Evolutionary conservation across 169 alveolate genomes (phyloP).

Genomic region (Eimeria falciformis): DNA sequence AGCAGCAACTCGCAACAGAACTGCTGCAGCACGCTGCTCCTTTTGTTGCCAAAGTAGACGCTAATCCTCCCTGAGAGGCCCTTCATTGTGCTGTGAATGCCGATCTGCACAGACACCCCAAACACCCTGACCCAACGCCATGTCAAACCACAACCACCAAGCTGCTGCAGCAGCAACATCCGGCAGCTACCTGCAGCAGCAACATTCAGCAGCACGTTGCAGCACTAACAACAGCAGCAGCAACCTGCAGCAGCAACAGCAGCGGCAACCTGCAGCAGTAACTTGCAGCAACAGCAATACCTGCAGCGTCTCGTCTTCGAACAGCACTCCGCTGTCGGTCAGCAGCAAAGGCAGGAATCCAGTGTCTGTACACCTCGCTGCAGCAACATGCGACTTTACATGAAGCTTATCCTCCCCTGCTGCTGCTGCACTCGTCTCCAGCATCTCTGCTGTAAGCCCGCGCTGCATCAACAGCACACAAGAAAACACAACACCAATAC

Average conservation of each 20-base stretch:
- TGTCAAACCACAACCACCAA: not conserved
- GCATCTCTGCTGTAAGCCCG: not conserved
- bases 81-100: conserved; percentile 20
- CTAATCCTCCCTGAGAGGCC: conserved; percentile 59
- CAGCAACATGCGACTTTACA: conserved; percentile 49
- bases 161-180: conserved; percentile 44
- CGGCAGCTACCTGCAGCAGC: not conserved
- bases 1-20: conserved; percentile 58
- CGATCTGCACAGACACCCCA: conserved; percentile 37
- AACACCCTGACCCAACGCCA: too few species aligned
- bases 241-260: not conserved
- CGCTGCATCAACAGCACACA: conserved; percentile 51
- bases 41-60: conserved; percentile 74
- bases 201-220: not conserved
- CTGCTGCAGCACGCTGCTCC: conserved; percentile 73
- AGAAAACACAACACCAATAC: not conserved
- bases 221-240: not conserved
- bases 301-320: conserved; percentile 75
- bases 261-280: not conserved
- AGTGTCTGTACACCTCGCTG: conserved; percentile 44
- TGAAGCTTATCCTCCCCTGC: not conserved
- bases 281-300: conserved; percentile 40
- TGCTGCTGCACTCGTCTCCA: conserved; percentile 16
- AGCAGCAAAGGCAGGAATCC: conserved; percentile 61
- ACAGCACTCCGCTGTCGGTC: conserved; percentile 64